These are phyloP conservation scores for Didymella segeticola DNA, from an alignment of 2,329 filamentous ascomycete genomes.

Conservation along the genomic window DNA sequence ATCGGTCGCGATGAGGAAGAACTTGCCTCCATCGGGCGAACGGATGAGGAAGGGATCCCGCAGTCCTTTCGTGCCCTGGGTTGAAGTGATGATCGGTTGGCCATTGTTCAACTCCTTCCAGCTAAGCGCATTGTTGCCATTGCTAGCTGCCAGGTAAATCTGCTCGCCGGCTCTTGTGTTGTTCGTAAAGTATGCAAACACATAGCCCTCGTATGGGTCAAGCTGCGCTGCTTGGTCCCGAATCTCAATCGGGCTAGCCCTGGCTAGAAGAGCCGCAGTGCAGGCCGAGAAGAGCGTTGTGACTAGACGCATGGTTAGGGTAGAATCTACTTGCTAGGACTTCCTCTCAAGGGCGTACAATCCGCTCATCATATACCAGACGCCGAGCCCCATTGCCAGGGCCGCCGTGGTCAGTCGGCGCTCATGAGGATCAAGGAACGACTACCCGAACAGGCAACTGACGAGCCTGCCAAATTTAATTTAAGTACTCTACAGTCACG, in stretches of 20 bases:
- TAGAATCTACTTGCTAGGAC: background rate
- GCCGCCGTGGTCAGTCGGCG: background rate
- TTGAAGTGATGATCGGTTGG: conserved; percentile 56
- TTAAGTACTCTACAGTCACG: background rate
- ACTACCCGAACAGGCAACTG: conserved; percentile 7
- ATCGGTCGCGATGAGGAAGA: conserved; percentile 61
- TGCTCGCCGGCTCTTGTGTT: conserved; percentile 57
- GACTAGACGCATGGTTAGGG: conserved; percentile 5
- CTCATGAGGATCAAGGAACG: conserved; percentile 3
- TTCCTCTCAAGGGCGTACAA: background rate
- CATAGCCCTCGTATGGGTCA: conserved; percentile 55
- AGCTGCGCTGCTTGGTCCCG: conserved; percentile 37
- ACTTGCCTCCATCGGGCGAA: conserved; percentile 58
- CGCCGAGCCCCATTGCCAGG: background rate
- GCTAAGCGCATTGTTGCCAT: conserved; percentile 60
- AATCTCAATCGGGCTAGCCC: conserved; percentile 28
- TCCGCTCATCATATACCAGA: conserved; percentile 8
- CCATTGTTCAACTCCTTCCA: conserved; percentile 60
- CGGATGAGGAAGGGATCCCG: conserved; percentile 63
- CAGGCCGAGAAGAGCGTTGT: conserved; percentile 4
- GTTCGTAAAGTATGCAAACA: conserved; percentile 61
- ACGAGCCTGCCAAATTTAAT: conserved; percentile 5
- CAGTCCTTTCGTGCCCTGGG: conserved; percentile 57
- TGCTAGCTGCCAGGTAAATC: conserved; percentile 60
- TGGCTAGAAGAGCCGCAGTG: conserved; percentile 5